Evolutionary conservation across 2,329 filamentous ascomycete species (phyloP).

Genomic region (Diaporthe sp.): DNA sequence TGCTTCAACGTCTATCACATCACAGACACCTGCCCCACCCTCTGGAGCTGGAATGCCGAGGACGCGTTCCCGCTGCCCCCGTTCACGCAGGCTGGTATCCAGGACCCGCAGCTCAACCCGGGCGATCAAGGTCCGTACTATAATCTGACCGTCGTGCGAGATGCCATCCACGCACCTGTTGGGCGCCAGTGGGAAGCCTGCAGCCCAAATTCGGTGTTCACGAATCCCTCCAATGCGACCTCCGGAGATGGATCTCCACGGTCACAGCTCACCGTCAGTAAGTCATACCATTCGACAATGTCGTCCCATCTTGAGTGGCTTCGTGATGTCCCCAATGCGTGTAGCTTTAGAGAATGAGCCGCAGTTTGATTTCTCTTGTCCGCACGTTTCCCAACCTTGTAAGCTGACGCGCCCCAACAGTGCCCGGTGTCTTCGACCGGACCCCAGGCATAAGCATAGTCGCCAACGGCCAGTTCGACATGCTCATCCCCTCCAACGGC

Average conservation of each 20-base stretch:
- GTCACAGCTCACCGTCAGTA: constrained; percentile 17
- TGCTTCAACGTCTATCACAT: constrained; percentile 81
- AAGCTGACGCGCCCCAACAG: background rate
- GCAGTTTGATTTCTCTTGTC: too few species aligned
- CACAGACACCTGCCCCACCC: constrained; percentile 74
- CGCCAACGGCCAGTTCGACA: constrained; percentile 32
- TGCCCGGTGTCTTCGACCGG: constrained; percentile 28
- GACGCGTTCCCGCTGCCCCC: constrained; percentile 25
- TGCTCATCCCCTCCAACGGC: constrained; percentile 34
- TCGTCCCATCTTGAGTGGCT: background rate
- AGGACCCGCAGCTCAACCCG: constrained; percentile 21
- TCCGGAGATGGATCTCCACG: constrained; percentile 17
- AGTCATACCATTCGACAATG: background rate
- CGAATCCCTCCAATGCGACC: constrained; percentile 7
- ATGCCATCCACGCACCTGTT: constrained; percentile 27
- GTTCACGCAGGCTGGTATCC: constrained; percentile 26
- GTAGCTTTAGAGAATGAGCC: background rate
- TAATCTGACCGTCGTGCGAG: constrained; percentile 34
- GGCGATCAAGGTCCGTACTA: constrained; percentile 27
- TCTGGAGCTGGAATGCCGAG: constrained; percentile 58
- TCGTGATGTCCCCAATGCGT: background rate
- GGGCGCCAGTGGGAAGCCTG: constrained; percentile 25
- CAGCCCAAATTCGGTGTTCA: constrained; percentile 17
- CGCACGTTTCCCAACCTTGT: too few species aligned
- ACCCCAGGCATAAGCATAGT: constrained; percentile 21